Conservation (phyloP, 2,329 filamentous ascomycete genomes). For the Hypoxylon sp. region DNA sequence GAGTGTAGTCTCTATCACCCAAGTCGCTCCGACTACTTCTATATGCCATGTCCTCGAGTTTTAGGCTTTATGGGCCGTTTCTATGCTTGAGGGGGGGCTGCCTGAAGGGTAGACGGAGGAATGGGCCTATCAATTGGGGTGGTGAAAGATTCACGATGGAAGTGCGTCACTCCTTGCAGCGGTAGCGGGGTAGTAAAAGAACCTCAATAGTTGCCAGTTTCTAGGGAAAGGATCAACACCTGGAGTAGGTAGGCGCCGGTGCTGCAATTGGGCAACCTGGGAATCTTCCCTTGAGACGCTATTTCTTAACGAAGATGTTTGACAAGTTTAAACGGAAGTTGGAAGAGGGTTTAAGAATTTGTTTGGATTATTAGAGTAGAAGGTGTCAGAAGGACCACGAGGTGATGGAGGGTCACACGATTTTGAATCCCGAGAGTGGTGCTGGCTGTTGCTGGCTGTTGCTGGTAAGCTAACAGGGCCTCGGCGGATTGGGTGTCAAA, state of each 20-base stretch:
- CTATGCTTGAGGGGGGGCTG: conserved; percentile 20
- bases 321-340: conserved; percentile 20
- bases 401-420: conserved; percentile 45
- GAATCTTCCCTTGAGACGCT: conserved; percentile 14
- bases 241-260: conserved; percentile 24
- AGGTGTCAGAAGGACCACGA: conserved; percentile 37
- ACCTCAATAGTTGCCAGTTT: conserved; percentile 34
- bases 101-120: conserved; percentile 17
- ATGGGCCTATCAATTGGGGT: conserved; percentile 36
- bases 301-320: conserved; percentile 16
- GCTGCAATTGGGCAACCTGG: conserved; percentile 25
- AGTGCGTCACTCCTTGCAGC: conserved; percentile 44
- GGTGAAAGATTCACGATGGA: conserved; percentile 40
- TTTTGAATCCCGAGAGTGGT: conserved; percentile 33
- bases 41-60: conserved; percentile 47
- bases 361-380: conserved; percentile 37
- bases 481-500: conserved; percentile 43
- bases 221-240: conserved; percentile 40
- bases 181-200: conserved; percentile 39
- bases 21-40: conserved; percentile 57
- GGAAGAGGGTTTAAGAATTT: conserved; percentile 16
- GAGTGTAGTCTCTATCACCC: conserved; percentile 64
- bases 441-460: conserved; percentile 30
- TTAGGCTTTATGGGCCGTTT: conserved; percentile 22
- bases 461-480: conserved; percentile 34